Percentiles rank a stretch among this genome's conserved stretches.
These are phyloP conservation scores for Phytophthora tubulina DNA, from an alignment of 352 stramenopile species.

Conservation along the genomic window DNA sequence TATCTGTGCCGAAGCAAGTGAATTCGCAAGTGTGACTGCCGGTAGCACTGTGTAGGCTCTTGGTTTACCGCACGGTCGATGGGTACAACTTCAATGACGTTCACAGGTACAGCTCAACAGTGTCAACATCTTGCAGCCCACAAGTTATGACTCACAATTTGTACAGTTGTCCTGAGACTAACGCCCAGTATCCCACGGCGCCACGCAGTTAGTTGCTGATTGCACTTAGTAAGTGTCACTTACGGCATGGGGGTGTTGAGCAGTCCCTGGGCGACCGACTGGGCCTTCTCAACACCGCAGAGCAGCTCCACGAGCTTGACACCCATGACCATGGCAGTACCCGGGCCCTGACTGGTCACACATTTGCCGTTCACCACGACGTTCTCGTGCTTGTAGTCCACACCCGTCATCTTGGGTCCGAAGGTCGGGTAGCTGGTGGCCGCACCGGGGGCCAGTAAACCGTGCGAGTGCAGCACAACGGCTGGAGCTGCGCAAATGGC, in stretches of 20 bases:
- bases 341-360: constrained; percentile 81
- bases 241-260: constrained; percentile 50
- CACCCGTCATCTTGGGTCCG: constrained; percentile 65
- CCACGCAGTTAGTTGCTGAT: no score
- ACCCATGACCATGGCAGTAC: constrained; percentile 85
- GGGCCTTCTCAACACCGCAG: constrained; percentile 66
- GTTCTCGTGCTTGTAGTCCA: constrained; percentile 57
- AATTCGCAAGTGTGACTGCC: no score
- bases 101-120: no score
- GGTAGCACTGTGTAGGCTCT: no score
- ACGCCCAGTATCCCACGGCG: no score
- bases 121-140: no score
- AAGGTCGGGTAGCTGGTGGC: constrained; percentile 79
- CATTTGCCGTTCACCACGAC: constrained; percentile 82
- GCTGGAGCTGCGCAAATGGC: constrained; percentile 82
- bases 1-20: no score
- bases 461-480: constrained; percentile 74
- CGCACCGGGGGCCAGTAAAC: constrained; percentile 53
- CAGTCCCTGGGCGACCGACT: constrained; percentile 66
- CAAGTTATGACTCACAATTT: no score
- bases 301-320: constrained; percentile 86
- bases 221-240: background rate
- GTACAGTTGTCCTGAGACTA: no score
- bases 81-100: no score
- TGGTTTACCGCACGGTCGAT: no score